Evolutionary conservation across 257 asterid genomes (phyloP).

Genomic region (Linaria vulgaris): DNA sequence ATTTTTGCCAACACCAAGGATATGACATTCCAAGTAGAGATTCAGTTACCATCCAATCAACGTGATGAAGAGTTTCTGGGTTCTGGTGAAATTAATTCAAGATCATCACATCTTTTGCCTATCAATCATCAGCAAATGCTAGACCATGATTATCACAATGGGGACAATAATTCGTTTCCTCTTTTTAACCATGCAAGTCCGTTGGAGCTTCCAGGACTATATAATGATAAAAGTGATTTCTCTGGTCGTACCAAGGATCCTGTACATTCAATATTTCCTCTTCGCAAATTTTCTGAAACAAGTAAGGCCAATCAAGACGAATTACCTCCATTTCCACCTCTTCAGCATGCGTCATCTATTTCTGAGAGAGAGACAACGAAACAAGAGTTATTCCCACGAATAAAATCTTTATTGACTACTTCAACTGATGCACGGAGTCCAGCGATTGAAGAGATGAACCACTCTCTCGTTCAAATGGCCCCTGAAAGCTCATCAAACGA

Average conservation of each 20-base stretch:
- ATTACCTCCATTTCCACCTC: constrained; percentile 87
- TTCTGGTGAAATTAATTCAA: constrained; percentile 28
- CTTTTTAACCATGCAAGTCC: constrained; percentile 24
- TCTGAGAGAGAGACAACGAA: constrained; percentile 31
- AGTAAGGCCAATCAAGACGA: constrained; percentile 46
- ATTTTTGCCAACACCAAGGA: constrained; percentile 32
- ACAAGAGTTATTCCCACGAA: constrained; percentile 24
- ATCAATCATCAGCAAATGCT: constrained; percentile 29
- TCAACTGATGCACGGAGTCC: constrained; percentile 16
- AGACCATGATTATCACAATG: constrained; percentile 32
- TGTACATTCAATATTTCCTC: constrained; percentile 35
- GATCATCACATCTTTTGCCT: constrained; percentile 25
- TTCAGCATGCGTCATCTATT: constrained; percentile 47
- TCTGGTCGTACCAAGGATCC: constrained; percentile 33
- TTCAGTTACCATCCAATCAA: constrained; percentile 31
- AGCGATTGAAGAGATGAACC: no score
- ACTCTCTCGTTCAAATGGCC: no score
- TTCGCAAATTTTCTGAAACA: constrained; percentile 31
- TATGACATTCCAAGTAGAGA: constrained; percentile 21
- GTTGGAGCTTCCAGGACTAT: constrained; percentile 33
- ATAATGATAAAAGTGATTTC: constrained; percentile 28
- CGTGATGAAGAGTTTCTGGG: constrained; percentile 32
- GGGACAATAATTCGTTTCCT: constrained; percentile 26
- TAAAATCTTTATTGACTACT: constrained; percentile 25
- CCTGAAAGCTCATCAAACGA: no score